Base-by-base conservation (phyloP, 179 eudicot genomes). In the Silene coronaria region DNA sequence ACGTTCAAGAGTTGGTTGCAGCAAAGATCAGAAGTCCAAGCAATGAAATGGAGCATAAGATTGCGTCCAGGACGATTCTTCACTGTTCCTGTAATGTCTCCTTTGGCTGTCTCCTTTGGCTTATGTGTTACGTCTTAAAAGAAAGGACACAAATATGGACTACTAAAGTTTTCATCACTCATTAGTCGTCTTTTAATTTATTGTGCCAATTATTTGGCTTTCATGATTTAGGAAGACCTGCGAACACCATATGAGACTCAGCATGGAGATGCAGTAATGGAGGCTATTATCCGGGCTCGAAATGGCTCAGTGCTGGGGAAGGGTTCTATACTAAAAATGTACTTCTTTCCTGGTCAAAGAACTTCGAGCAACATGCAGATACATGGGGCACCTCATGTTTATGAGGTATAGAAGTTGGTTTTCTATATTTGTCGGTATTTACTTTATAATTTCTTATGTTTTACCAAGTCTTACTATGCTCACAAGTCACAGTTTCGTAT, bases 201-300 rank as follows among this genome's bases (percentile, higher is more conserved):
- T 72, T 73, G 23, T 71, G 55, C 77, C 58, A 23, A 71, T 71
- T 19, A n/a, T 60, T 73, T 55, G 42, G 51, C 51, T 71, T 74
- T 76, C 24, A 60, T 73, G 30, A 53, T 83, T 82, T 73, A 93
- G 98, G 98, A 91, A 84, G 93, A 89, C 76, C 67, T 90, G 83
- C 82, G 97, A 84, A 87, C 90, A 46, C 93, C 93, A 16, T 87
- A 87, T 78, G 98, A 93, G 80, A 87, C 89, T 79, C 93, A 91
- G 79, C 98, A 93, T 75, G 97, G 98, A 71, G 98, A 93, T 90
- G 97, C 97, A 63, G 90, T 93, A 26, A 91, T 93, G 98, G 98
- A 93, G 80, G 88, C 96, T 68, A 87, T 93, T 81, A 88, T 91
- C 67, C 89, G 86, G 84, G 91, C 87, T 76, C 97, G 96, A 63